These are phyloP conservation scores for Nakazawaea wickerhamii DNA, from an alignment of 805 yeast genomes.

Conservation along the genomic window DNA sequence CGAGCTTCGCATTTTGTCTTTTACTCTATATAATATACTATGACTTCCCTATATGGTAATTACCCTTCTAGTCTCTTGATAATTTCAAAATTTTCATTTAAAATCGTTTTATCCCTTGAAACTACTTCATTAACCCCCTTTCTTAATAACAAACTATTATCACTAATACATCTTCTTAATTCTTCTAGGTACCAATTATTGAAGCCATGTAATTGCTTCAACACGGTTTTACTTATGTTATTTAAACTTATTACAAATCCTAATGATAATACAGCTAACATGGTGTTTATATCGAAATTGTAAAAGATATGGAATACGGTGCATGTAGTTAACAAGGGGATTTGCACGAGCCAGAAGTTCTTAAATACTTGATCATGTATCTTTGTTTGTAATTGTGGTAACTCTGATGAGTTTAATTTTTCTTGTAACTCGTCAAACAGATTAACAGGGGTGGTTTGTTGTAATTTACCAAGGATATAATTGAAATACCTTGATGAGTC, in stretches of 20 bases:
- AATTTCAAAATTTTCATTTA: constrained; percentile 5
- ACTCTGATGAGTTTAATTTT: not conserved
- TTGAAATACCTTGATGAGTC: constrained; percentile 19
- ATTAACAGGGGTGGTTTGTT: constrained; percentile 7
- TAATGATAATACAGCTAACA: constrained; percentile 38
- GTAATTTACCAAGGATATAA: constrained; percentile 27
- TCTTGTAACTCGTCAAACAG: not conserved
- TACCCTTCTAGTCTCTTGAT: constrained; percentile 8
- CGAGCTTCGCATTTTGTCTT: constrained; percentile 11
- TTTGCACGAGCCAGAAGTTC: constrained; percentile 3
- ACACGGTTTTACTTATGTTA: constrained; percentile 17
- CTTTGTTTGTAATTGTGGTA: constrained; percentile 10
- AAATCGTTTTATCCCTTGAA: too few species aligned
- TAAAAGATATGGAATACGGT: constrained; percentile 11
- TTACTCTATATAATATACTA: not conserved
- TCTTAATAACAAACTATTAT: not conserved
- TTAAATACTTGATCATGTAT: constrained; percentile 6
- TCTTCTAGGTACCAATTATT: constrained; percentile 12
- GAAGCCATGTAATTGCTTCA: constrained; percentile 7
- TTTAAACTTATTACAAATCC: constrained; percentile 37
- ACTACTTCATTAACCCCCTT: not conserved
- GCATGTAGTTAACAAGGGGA: constrained; percentile 10
- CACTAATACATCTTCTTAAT: constrained; percentile 8
- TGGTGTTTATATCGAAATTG: constrained; percentile 13
- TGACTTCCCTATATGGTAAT: constrained; percentile 1